phyloP scores from a whole-genome alignment of 495 filamentous ascomycete species.

The Penicillium bovifimosum region DNA sequence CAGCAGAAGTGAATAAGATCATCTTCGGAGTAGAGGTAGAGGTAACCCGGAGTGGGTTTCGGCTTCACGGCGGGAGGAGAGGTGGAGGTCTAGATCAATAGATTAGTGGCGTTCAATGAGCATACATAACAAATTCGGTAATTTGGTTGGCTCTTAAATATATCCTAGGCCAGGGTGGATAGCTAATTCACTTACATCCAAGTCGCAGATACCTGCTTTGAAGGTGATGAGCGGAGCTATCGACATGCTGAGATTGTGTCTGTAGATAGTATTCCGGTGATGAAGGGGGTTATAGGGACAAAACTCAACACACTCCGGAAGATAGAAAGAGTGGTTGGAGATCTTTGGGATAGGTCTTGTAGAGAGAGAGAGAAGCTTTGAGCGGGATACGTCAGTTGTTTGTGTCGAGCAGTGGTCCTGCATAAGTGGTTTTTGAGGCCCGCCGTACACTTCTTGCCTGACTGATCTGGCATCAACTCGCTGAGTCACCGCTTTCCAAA shows the following conservation, averaged over 20 bases:
- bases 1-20: slow-evolving; percentile 97
- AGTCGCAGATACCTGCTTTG: slow-evolving; percentile 88
- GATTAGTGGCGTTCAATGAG: slow-evolving; percentile 10
- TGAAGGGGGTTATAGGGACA: neutral
- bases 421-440: slow-evolving; percentile 13
- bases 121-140: neutral
- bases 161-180: neutral
- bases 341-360: slow-evolving; percentile 6
- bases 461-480: neutral
- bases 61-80: slow-evolving; percentile 64
- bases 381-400: slow-evolving; percentile 39
- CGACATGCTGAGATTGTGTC: slow-evolving; percentile 53
- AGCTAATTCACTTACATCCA: slow-evolving; percentile 58
- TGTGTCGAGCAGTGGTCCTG: slow-evolving; percentile 28
- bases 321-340: slow-evolving; percentile 1
- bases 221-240: slow-evolving; percentile 86
- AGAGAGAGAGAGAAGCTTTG: slow-evolving; percentile 19
- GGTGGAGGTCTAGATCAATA: slow-evolving; percentile 44
- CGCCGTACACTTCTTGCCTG: slow-evolving; percentile 17
- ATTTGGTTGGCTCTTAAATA: neutral
- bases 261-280: neutral
- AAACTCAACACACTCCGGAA: slow-evolving; percentile 8
- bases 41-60: slow-evolving; percentile 68
- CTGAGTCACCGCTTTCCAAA: slow-evolving; percentile 3
- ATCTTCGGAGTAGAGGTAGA: slow-evolving; percentile 93